These are phyloP conservation scores for Beauveria australis DNA, from an alignment of 2,329 filamentous ascomycete genomes.

Conservation along the genomic window DNA sequence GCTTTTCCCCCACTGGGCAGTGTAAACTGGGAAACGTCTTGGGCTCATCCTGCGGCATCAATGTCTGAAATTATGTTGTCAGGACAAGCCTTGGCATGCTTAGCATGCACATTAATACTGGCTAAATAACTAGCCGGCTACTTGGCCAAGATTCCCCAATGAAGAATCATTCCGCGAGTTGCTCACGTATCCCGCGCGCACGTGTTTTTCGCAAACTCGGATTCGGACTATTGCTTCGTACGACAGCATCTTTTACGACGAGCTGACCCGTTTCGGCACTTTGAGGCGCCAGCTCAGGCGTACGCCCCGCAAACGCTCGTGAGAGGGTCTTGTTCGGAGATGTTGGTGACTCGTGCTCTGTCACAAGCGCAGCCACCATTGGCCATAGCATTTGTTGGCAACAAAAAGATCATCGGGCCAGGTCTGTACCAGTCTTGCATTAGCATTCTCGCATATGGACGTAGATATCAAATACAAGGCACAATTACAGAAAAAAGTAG, in stretches of 20 bases:
- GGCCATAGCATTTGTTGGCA: neutral
- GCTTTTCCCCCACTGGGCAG: neutral
- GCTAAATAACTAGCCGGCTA: neutral
- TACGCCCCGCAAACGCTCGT: neutral
- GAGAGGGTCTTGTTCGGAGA: neutral
- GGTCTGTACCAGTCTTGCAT: neutral
- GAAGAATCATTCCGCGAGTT: constrained; percentile 2
- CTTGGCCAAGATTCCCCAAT: neutral
- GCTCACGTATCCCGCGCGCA: neutral
- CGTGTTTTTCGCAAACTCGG: neutral
- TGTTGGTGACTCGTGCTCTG: neutral
- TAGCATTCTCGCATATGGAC: neutral
- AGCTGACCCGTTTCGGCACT: neutral
- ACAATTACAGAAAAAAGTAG: neutral
- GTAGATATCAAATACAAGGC: too few species aligned
- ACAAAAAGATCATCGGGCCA: neutral
- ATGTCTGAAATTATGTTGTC: neutral
- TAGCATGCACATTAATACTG: neutral
- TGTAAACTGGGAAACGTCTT: neutral
- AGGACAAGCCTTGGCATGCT: neutral
- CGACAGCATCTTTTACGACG: neutral
- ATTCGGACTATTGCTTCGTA: neutral
- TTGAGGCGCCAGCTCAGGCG: neutral
- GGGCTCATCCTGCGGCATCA: neutral
- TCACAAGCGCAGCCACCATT: neutral